Evolutionary conservation across 768 basidiomycete genomes (phyloP).

Genomic region (Xerocomellus amylosporus): DNA sequence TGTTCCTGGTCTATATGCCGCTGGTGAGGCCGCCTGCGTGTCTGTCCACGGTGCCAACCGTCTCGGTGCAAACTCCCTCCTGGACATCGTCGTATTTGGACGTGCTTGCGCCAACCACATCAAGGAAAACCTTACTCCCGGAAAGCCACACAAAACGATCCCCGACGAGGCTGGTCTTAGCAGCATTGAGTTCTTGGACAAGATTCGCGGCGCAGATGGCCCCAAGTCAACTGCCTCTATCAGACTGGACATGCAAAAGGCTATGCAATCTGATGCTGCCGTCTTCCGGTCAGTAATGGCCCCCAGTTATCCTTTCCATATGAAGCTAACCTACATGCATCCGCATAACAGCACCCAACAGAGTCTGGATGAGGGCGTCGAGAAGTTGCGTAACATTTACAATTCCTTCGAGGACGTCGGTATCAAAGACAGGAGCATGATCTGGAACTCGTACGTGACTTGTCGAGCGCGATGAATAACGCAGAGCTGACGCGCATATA

Average conservation of each 20-base stretch:
- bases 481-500: constrained; percentile 30
- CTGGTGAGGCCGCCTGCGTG: constrained; percentile 97
- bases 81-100: constrained; percentile 99
- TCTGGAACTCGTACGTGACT: constrained; percentile 93
- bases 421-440: constrained; percentile 98
- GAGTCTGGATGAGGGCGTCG: constrained; percentile 88
- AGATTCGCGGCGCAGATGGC: constrained; percentile 80
- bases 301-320: neutral
- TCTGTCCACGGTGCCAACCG: constrained; percentile 99
- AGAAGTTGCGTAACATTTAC: constrained; percentile 83
- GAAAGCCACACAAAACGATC: constrained; percentile 87
- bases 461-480: constrained; percentile 1
- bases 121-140: constrained; percentile 83
- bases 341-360: constrained; percentile 66
- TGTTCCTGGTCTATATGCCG: constrained; percentile 96
- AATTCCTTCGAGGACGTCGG: constrained; percentile 87
- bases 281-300: constrained; percentile 74
- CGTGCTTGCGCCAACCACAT: constrained; percentile 99
- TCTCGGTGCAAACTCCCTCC: constrained; percentile 96
- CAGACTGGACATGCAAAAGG: constrained; percentile 96
- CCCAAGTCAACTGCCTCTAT: constrained; percentile 85
- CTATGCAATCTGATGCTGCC: constrained; percentile 97
- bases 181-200: constrained; percentile 85
- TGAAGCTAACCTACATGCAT: constrained; percentile 3
- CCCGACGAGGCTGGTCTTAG: constrained; percentile 81